phyloP scores from a whole-genome alignment of 371 early-diverging fungal species.

The Mucor plumbeus region DNA sequence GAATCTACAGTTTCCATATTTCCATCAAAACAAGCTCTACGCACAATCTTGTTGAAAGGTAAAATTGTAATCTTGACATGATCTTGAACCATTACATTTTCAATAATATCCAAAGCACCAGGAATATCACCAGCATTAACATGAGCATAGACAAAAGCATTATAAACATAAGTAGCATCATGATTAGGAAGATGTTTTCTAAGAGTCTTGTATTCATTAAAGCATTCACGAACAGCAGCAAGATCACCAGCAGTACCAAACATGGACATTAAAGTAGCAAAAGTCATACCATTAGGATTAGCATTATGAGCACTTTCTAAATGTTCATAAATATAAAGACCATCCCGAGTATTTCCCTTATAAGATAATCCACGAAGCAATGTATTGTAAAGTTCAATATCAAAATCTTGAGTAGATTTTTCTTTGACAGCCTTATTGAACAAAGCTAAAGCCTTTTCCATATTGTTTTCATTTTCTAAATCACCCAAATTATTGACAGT shows the following conservation, averaged over 20 bases:
- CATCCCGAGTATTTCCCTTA: constrained; percentile 50
- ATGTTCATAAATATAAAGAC: constrained; percentile 54
- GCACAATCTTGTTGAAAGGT: constrained; percentile 50
- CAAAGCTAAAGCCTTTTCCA: constrained; percentile 49
- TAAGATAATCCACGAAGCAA: constrained; percentile 44
- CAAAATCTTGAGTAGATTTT: constrained; percentile 44
- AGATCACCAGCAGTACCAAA: constrained; percentile 57
- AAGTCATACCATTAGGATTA: constrained; percentile 45
- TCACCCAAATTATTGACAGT: constrained; percentile 25
- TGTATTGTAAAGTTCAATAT: constrained; percentile 48
- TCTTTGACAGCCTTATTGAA: constrained; percentile 49
- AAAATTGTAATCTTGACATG: constrained; percentile 34
- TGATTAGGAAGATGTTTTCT: constrained; percentile 26
- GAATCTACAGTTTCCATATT: constrained; percentile 36
- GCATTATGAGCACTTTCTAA: constrained; percentile 44
- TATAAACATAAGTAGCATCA: constrained; percentile 49
- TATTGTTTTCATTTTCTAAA: constrained; percentile 46
- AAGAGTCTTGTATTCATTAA: constrained; percentile 47
- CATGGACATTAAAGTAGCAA: constrained; percentile 47
- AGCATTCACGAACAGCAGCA: constrained; percentile 50
- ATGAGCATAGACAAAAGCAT: constrained; percentile 52
- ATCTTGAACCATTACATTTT: constrained; percentile 44
- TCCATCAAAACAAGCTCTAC: constrained; percentile 34
- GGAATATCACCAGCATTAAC: constrained; percentile 44
- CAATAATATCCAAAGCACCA: constrained; percentile 49